Base-by-base conservation (phyloP, 495 filamentous ascomycete species). In the Pyrenula aspistea region DNA sequence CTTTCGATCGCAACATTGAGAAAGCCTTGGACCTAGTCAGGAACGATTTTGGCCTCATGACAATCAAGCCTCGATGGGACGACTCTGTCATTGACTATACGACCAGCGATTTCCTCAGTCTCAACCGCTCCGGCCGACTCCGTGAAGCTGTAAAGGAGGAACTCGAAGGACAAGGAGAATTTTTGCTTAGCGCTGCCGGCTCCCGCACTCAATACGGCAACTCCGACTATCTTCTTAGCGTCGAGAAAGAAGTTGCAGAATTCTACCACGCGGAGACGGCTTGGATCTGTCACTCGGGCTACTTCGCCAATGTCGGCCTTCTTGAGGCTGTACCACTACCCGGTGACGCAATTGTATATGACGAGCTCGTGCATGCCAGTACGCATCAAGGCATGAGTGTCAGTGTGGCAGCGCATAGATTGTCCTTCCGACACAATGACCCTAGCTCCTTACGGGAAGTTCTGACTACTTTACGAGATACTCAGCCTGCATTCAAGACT, bases 241-340 rank as follows among this genome's bases (percentile, higher is more conserved):
- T 92, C 2, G 88, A 92, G 62, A 56, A 57, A 0, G 74, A 74
- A 12, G 82, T 91, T 54, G 84, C 88, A 0, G 54, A 58, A 0
- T 89, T 89, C 60, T 86, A 91, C 57, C 59, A 72, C n/a, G 85
- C 85, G 0, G 70, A 73, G 0, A 69, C 76, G 0, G 88, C 76
- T 0, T 70, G 91, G n/a, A 67, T 93, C 2, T 89, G 88, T 67
- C 88, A 85, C 61, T 89, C 86, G 1, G 88, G 86, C 3, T 89
- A 79, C 65, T 87, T 91, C 61, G 88, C 87, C 12, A 91, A 91
- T 63, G 73, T 80, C 0, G 87, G 83, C 1, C 72, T 91, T 1
- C 81, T 87, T 22, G 70, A 78, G 2, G 83, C 76, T 56, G 68
- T 90, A 12, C 86, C 88, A 2, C 86, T 86, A 53, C 73, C 72